Evolutionary conservation across 352 stramenopile genomes (phyloP), one percentile per base, ranked within the genome.

Genomic region (Saprolegnia parasitica): DNA sequence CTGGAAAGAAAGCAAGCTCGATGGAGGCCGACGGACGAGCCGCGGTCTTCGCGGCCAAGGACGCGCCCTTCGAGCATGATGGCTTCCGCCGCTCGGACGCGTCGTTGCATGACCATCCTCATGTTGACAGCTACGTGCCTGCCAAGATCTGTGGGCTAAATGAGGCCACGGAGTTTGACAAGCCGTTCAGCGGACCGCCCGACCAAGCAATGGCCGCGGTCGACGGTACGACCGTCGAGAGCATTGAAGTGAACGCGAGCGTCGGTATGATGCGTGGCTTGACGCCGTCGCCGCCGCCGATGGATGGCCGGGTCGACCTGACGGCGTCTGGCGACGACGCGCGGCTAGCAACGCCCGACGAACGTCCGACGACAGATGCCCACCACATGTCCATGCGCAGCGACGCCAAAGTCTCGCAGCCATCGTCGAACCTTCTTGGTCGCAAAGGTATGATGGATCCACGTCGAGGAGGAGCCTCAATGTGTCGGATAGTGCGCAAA

Each of bases 341-440:
- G 29, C 29, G 29, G 29, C 29, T 35, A 35, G 29, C 29, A 35
- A 35, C 29, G 29, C 29, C 29, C 29, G 29, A 35, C 29, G 42
- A 49, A 49, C 13, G 18, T 49, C 13, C 42, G 4, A n/a, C 42
- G 42, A 15, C 13, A 49, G 11, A n/a, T 2, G 13, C 42, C 13
- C 42, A 26, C 16, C 24, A 16, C 11, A 60, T 18, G 11, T 60
- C 52, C 1, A 21, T 60, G 35, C 52, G 52, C 52, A 60, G 52
- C n/a, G 52, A 60, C 16, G 52, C 24, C 24, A 60, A 60, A n/a
- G 52, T 60, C 13, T 40, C 52, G 24, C 52, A 60, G n/a, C 52
- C 52, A 3, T 15, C 11, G 13, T 60, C 52, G 24, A 60, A 70
- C 37, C 32, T 70, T 15, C 8, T 62, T n/a, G 63, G 63, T 8